Conservation (phyloP, 371 early-diverging fungal species). For the Nematocida sp. region DNA sequence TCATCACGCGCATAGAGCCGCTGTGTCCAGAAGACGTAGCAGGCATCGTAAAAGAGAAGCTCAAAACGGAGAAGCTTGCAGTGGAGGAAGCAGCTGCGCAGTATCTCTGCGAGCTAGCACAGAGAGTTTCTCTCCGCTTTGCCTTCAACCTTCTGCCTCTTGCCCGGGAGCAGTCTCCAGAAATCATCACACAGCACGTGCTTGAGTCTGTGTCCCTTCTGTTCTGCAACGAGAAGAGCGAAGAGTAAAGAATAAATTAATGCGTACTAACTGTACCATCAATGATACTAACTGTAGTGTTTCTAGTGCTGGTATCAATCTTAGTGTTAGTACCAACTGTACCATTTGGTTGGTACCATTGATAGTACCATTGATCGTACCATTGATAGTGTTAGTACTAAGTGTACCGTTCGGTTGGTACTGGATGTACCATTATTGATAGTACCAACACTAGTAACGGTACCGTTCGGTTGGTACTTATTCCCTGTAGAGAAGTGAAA, state of each 20-base stretch:
- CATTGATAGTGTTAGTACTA: no score
- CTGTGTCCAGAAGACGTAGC: not conserved
- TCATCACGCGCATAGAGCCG: conserved; percentile 25
- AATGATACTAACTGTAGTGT: not conserved
- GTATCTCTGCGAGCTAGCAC: conserved; percentile 13
- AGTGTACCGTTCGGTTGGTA: no score
- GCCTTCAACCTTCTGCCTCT: conserved; percentile 40
- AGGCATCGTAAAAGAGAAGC: conserved; percentile 35
- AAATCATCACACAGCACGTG: not conserved
- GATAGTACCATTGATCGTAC: no score
- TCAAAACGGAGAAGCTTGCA: conserved; percentile 30
- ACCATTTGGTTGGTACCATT: no score
- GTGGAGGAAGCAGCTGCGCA: conserved; percentile 21
- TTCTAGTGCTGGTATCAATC: no score
- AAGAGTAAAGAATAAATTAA: conserved; percentile 85
- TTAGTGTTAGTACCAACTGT: no score
- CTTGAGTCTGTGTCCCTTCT: conserved; percentile 31
- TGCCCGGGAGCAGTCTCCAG: conserved; percentile 1
- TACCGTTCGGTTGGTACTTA: no score
- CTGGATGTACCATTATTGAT: no score
- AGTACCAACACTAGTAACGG: no score
- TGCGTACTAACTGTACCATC: not conserved
- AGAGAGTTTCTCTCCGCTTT: conserved; percentile 12
- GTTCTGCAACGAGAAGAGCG: conserved; percentile 68
- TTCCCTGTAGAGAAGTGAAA: conserved; percentile 88